Percentiles rank a stretch among this genome's conserved stretches.
These are phyloP conservation scores for Neurospora discreta DNA, from an alignment of 495 filamentous ascomycete genomes.

Conservation along the genomic window DNA sequence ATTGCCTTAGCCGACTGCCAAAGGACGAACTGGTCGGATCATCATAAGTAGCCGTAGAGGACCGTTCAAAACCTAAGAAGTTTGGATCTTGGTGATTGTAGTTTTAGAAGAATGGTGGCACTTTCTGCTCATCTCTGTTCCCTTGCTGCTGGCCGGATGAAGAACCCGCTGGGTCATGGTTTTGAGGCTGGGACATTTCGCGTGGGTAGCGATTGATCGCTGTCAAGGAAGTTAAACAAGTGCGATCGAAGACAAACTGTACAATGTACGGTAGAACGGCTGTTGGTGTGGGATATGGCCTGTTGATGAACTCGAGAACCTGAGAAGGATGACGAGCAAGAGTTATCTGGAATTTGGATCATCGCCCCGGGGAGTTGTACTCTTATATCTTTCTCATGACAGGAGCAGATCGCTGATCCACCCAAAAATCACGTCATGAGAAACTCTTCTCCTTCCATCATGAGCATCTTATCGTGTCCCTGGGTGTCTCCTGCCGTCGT, in stretches of 20 bases:
- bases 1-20: background rate
- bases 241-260: background rate
- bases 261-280: background rate
- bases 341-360: background rate
- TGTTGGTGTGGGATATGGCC: background rate
- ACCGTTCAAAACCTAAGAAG: background rate
- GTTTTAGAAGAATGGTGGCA: background rate
- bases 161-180: background rate
- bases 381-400: background rate
- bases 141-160: background rate
- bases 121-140: background rate
- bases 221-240: background rate
- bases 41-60: background rate
- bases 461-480: background rate
- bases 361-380: background rate
- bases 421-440: background rate
- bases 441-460: background rate
- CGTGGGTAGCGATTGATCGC: background rate
- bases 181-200: background rate
- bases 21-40: background rate
- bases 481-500: background rate
- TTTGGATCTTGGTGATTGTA: background rate
- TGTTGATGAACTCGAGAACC: background rate
- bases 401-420: background rate
- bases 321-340: background rate